A percentile compares a stretch with the other conserved stretches of the same genome.
phyloP scores from a whole-genome alignment of 139 green algal genomes.

The Closterium sp. region DNA sequence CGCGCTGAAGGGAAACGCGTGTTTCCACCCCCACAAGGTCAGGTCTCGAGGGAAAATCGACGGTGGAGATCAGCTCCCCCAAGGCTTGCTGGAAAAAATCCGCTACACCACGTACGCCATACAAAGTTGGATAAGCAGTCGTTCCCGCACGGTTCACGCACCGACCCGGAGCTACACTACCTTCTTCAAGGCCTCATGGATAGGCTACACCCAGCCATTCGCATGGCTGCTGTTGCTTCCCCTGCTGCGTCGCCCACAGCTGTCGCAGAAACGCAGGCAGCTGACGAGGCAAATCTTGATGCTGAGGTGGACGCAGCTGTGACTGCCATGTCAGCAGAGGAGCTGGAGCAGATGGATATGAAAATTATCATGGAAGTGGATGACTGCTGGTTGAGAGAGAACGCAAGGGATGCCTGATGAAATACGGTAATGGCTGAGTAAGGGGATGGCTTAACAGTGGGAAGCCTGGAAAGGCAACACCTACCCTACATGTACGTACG shows the following conservation, averaged over 20 bases:
- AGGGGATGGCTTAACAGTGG: no score
- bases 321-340: background rate
- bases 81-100: background rate
- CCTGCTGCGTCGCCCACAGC: background rate
- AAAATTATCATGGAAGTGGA: background rate
- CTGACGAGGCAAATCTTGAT: background rate
- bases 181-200: background rate
- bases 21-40: no score
- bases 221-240: background rate
- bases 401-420: background rate
- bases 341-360: background rate
- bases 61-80: background rate
- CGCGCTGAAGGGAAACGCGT: no score
- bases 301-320: background rate
- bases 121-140: background rate
- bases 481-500: no score
- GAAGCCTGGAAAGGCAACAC: no score
- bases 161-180: background rate
- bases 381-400: background rate
- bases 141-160: background rate
- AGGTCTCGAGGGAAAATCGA: background rate
- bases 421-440: background rate
- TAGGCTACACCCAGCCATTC: background rate
- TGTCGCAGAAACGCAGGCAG: background rate
- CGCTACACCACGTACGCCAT: background rate